Evolutionary conservation across 225 moss, liverwort and hornwort species (phyloP).

Genomic region (Asterella californica): DNA sequence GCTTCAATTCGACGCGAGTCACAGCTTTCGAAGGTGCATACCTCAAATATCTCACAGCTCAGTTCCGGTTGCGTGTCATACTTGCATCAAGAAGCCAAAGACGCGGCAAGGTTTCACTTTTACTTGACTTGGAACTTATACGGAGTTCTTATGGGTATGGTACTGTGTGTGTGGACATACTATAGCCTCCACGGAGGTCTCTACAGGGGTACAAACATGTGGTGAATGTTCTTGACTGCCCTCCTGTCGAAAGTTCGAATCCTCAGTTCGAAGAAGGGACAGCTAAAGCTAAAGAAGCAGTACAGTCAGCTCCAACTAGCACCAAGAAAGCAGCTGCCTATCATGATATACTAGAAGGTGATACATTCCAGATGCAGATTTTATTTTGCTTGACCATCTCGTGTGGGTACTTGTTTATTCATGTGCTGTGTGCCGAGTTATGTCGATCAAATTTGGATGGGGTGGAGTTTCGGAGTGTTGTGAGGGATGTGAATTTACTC

Average conservation of each 20-base stretch:
- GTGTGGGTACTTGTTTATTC: constrained; percentile 5
- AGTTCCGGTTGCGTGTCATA: not conserved
- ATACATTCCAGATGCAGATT: not conserved
- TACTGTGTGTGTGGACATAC: constrained; percentile 45
- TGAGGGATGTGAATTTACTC: not conserved
- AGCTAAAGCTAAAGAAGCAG: constrained; percentile 77
- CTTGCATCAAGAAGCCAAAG: not conserved
- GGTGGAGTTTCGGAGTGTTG: not conserved
- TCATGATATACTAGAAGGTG: constrained; percentile 42
- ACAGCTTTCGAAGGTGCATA: constrained; percentile 70
- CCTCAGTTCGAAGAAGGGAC: constrained; percentile 67
- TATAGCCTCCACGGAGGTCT: constrained; percentile 66
- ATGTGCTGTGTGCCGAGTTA: not conserved
- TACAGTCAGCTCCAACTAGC: constrained; percentile 58
- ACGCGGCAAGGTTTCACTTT: not conserved
- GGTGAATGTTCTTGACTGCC: constrained; percentile 60
- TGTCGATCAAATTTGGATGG: not conserved
- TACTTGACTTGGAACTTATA: not conserved
- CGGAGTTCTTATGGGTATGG: not conserved
- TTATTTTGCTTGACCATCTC: not conserved
- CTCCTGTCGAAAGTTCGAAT: constrained; percentile 59
- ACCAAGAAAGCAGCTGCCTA: constrained; percentile 49
- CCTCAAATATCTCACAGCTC: no score
- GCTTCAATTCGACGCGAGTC: constrained; percentile 77
- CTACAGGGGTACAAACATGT: constrained; percentile 82